phyloP scores from a whole-genome alignment of 768 basidiomycete species.

The Royoungia palumana region DNA sequence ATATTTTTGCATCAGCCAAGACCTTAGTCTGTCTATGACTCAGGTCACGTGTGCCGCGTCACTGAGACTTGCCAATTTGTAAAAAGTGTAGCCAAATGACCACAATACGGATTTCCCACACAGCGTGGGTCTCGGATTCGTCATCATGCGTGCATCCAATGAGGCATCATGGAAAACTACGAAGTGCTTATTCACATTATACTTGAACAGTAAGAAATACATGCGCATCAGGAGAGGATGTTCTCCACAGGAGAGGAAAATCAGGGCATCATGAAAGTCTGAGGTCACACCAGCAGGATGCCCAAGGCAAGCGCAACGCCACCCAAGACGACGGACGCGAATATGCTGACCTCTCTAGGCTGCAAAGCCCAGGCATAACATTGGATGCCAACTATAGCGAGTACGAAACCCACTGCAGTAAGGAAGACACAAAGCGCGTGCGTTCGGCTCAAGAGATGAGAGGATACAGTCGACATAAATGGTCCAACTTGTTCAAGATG shows the following conservation, averaged over 20 bases:
- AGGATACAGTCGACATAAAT: slow-evolving; percentile 38
- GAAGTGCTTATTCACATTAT: too few relatives aligned
- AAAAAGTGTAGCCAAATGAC: too few relatives aligned
- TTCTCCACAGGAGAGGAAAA: not conserved
- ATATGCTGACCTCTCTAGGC: slow-evolving; percentile 43
- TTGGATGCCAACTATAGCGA: slow-evolving; percentile 49
- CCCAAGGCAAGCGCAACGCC: slow-evolving; percentile 29
- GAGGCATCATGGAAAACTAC: too few relatives aligned
- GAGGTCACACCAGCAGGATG: slow-evolving; percentile 10
- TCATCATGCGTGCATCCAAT: too few relatives aligned
- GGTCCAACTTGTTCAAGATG: slow-evolving; percentile 51
- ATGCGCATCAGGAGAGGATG: too few relatives aligned
- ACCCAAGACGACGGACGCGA: slow-evolving; percentile 39
- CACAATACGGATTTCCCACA: too few relatives aligned
- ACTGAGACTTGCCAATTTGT: too few relatives aligned
- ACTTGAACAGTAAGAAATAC: too few relatives aligned
- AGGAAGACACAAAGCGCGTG: slow-evolving; percentile 49
- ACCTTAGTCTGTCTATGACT: too few relatives aligned
- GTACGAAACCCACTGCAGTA: slow-evolving; percentile 45
- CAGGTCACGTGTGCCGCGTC: too few relatives aligned
- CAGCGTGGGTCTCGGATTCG: too few relatives aligned
- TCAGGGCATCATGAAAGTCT: not conserved
- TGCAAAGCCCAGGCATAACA: slow-evolving; percentile 51
- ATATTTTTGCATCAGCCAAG: not conserved
- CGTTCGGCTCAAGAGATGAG: slow-evolving; percentile 45